Percentiles rank a stretch among this genome's conserved stretches.
These are phyloP conservation scores for Athelia psychrophila DNA, from an alignment of 1,284 basidiomycete genomes.

Conservation along the genomic window DNA sequence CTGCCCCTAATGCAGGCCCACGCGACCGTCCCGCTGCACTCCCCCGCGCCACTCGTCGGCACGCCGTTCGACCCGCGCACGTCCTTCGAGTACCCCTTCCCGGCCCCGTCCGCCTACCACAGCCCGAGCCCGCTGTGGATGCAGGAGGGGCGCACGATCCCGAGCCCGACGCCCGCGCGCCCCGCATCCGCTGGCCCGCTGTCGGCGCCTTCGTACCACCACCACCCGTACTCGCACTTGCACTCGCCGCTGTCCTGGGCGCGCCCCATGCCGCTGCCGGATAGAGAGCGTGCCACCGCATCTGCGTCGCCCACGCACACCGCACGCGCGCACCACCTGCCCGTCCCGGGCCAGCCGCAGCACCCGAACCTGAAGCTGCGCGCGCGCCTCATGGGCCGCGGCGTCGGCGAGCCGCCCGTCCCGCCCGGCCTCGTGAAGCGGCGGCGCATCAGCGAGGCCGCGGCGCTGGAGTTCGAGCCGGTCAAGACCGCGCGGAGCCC, in stretches of 20 bases:
- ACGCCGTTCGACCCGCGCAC: background rate
- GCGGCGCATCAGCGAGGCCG: background rate
- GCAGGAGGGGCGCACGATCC: background rate
- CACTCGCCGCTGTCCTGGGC: background rate
- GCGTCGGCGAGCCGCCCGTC: background rate
- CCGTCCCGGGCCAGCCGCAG: background rate
- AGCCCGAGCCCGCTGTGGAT: too few species aligned
- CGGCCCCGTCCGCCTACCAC: background rate
- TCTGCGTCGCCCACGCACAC: background rate
- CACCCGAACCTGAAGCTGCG: background rate
- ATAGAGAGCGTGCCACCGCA: background rate
- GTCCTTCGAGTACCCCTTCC: background rate
- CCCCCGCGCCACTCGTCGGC: background rate
- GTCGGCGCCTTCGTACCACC: background rate
- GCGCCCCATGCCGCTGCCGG: background rate
- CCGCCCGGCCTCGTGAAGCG: background rate
- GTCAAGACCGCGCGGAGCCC: too few species aligned
- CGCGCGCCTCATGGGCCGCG: background rate
- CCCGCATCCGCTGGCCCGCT: background rate
- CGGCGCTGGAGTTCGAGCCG: too few species aligned
- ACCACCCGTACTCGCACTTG: background rate
- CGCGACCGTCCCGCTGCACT: background rate
- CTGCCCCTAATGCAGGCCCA: background rate
- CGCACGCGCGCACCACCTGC: background rate
- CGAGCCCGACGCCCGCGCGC: background rate